These are phyloP conservation scores for Yamadazyma pseudoaaseri DNA, from an alignment of 1,139 yeast species.

Conservation along the genomic window DNA sequence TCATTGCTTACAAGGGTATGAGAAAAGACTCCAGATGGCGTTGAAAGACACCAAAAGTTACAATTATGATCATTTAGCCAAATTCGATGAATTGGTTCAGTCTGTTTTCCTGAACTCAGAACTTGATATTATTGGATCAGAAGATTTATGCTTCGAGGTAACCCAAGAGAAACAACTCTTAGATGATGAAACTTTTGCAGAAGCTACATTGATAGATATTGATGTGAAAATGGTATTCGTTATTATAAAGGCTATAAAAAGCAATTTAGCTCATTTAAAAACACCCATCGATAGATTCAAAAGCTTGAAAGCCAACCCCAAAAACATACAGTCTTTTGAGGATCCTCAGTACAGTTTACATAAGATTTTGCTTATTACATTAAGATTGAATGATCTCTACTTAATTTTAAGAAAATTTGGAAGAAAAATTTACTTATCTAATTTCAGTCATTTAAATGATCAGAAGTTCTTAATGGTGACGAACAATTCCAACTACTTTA, in stretches of 20 bases:
- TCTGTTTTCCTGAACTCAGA: slow-evolving; percentile 14
- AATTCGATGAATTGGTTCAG: slow-evolving; percentile 6
- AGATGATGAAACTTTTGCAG: slow-evolving; percentile 18
- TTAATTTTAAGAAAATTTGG: slow-evolving; percentile 43
- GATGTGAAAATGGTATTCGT: slow-evolving; percentile 37
- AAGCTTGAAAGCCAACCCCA: slow-evolving; percentile 19
- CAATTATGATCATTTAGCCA: slow-evolving; percentile 3
- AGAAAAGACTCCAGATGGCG: slow-evolving; percentile 44
- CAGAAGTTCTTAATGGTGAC: slow-evolving; percentile 33
- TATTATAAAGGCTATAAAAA: slow-evolving; percentile 21
- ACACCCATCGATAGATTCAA: slow-evolving; percentile 22
- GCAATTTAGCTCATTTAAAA: slow-evolving; percentile 25
- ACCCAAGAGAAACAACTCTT: slow-evolving; percentile 16
- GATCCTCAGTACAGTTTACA: slow-evolving; percentile 40
- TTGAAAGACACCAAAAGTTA: slow-evolving; percentile 25
- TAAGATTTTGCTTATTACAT: slow-evolving; percentile 43
- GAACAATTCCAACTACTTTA: slow-evolving; percentile 24
- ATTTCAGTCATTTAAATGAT: slow-evolving; percentile 39
- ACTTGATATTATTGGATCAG: slow-evolving; percentile 14
- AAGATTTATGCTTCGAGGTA: slow-evolving; percentile 16
- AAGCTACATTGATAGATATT: slow-evolving; percentile 41
- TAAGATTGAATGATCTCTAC: slow-evolving; percentile 48
- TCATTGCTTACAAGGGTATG: slow-evolving; percentile 48
- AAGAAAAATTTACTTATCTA: slow-evolving; percentile 42
- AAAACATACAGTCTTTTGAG: slow-evolving; percentile 14